Evolutionary conservation across 371 early-diverging fungal species (phyloP).

Genomic region (Mucor indicus): DNA sequence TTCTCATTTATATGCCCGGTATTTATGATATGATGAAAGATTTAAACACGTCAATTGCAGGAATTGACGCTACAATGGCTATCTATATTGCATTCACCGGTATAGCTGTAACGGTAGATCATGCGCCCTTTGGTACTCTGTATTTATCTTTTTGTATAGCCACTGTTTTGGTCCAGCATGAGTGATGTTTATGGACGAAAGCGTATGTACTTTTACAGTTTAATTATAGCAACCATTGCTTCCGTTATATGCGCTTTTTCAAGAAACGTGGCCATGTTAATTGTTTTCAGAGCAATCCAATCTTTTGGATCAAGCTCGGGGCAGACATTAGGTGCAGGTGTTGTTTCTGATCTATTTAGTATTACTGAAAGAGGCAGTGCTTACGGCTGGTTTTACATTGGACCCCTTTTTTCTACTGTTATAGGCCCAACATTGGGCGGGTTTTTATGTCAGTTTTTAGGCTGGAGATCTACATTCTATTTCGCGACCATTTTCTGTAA

Average conservation of each 20-base stretch:
- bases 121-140: too few species aligned
- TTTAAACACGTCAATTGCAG: slow-evolving; percentile 19
- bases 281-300: slow-evolving; percentile 63
- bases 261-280: slow-evolving; percentile 43
- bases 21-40: slow-evolving; percentile 24
- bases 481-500: slow-evolving; percentile 49
- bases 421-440: slow-evolving; percentile 57
- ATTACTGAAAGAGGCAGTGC: slow-evolving; percentile 20
- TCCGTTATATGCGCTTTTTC: slow-evolving; percentile 62
- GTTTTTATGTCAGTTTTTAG: slow-evolving; percentile 49
- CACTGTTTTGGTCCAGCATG: slow-evolving; percentile 59
- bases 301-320: slow-evolving; percentile 61
- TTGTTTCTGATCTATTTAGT: slow-evolving; percentile 26
- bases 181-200: slow-evolving; percentile 60
- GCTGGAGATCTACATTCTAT: slow-evolving; percentile 65
- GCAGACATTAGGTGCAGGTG: slow-evolving; percentile 46
- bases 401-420: slow-evolving; percentile 36
- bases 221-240: slow-evolving; percentile 51
- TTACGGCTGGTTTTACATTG: slow-evolving; percentile 24
- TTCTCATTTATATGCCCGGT: slow-evolving; percentile 43
- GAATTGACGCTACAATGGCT: slow-evolving; percentile 32
- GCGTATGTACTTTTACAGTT: slow-evolving; percentile 52
- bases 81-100: slow-evolving; percentile 29
- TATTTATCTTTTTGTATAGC: too few species aligned
- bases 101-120: slow-evolving; percentile 25